Evolutionary conservation across 1,284 basidiomycete genomes (phyloP), one percentile per base, ranked within the genome.

Genomic region (Naganishia sp.): DNA sequence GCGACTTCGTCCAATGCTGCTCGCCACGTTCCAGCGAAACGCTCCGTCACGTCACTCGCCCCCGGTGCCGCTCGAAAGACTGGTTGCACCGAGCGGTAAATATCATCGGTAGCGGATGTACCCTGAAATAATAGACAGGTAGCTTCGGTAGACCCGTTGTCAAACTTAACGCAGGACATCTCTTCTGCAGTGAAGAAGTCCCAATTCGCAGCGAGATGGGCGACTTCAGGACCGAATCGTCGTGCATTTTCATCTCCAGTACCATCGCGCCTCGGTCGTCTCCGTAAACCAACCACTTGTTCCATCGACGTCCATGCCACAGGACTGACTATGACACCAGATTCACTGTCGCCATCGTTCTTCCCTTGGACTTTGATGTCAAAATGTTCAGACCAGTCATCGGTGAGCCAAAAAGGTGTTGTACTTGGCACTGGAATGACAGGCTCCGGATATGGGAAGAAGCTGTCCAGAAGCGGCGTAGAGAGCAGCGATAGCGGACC

Each of bases 361-460:
- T 18, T 52, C 11, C 2, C 25, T 18, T 16, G 36, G n/a, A 42
- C n/a, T 13, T 65, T 55, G 46, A 56, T 7, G 6, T 56, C 55
- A 18, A 65, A 56, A 49, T 50, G 39, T 1, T 68, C 55, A 2
- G 57, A 33, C 73, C 72, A 73, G 31, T 70, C 65, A 3, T 61
- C 53, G 25, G 11, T 49, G 23, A 50, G 36, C 68, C 66, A 67
- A 43, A 65, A 63, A 6, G 52, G 54, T 2, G 33, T 49, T n/a
- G 60, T 21, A 11, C 15, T 15, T 28, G 55, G 49, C 15, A 65
- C 67, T 0, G 77, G 78, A 1, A 80, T 67, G 18, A 77, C 69
- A 1, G 77, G 75, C 11, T 77, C 75, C 13, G 79, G 75, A 54
- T 75, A 74, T 2, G 76, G 75, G 65, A 77, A 77, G 69, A 78